phyloP scores from a whole-genome alignment of 2,329 filamentous ascomycete species.

The Pseudovirgaria hyperparasitica region DNA sequence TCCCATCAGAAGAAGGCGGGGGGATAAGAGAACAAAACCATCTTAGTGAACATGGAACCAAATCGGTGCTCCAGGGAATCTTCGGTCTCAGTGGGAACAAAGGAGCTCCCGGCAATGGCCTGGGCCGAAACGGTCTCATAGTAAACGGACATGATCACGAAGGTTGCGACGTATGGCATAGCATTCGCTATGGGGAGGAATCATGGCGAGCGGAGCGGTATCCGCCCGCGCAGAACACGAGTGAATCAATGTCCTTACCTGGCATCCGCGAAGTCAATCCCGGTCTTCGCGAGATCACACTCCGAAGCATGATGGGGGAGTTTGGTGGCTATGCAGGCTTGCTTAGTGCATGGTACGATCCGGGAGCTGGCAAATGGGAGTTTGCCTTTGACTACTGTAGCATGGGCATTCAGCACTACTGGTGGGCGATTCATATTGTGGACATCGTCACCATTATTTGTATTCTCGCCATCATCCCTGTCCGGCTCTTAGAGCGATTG shows the following conservation, averaged over 20 bases:
- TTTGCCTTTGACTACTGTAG: constrained; percentile 70
- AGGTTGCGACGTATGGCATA: constrained; percentile 85
- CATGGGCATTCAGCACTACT: constrained; percentile 77
- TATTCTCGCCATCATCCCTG: no score
- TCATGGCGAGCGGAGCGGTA: constrained; percentile 14
- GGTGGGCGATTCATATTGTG: constrained; percentile 80
- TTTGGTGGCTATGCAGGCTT: constrained; percentile 87
- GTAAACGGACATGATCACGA: constrained; percentile 92
- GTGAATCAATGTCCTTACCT: constrained; percentile 1
- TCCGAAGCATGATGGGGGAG: constrained; percentile 96
- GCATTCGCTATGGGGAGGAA: constrained; percentile 16
- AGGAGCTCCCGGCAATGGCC: constrained; percentile 45
- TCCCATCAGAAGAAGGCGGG: constrained; percentile 47
- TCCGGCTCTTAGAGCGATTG: no score
- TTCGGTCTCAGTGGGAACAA: constrained; percentile 61
- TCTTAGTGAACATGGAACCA: constrained; percentile 57
- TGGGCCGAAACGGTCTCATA: constrained; percentile 62
- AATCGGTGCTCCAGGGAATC: constrained; percentile 65
- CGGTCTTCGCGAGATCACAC: constrained; percentile 62
- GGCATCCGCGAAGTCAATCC: background rate
- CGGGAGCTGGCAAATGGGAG: constrained; percentile 55
- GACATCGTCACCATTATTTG: no score
- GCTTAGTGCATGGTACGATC: constrained; percentile 81
- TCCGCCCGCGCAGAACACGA: constrained; percentile 6
- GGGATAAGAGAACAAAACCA: constrained; percentile 87